Base-by-base conservation (phyloP, 192 early-diverging fungal genomes). In the Chytriomyces sp. region DNA sequence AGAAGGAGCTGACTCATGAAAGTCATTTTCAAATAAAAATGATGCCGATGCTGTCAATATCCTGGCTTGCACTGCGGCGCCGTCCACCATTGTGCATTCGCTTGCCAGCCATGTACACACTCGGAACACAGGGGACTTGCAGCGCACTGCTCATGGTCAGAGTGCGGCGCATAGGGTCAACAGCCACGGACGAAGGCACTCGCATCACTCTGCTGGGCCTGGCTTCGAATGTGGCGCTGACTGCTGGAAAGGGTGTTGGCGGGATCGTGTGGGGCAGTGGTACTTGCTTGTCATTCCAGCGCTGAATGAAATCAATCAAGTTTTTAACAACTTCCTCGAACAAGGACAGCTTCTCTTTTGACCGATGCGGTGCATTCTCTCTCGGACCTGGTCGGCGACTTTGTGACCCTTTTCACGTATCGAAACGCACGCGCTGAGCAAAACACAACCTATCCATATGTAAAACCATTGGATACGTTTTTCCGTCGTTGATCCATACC, bases 311-410 rank as follows among this genome's bases (percentile, higher is more conserved):
- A 53, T 28, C 66, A n/a, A 46, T 11, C 28, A 13, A 23, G 23
- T 7, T 47, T 68, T 69, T 46, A 78, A 69, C 6, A 4, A 69
- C 43, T 82, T 73, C 35, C 35, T 35, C 35, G 83, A 92, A 93
- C 83, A 92, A 91, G 23, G 8, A 44, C 69, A n/a, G 91, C 93
- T 10, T 89, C 92, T 6, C 80, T 95, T 57, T 50, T 95, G 24
- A 93, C 94, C 0, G 94, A 95, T 63, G 94, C 92, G 1, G 87
- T 87, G 4, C 94, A 95, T 82, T 94, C 93, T 44, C 69, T 95
- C 16, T 76, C 67, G 59, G 84, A 86, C 49, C 49, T 92, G 76
- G 44, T 92, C 44, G 88, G 90, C 69, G 94, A 95, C 74, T 80
- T 92, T 65, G 93, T 94, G 4, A 93, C 94, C 18, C 75, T 95